These are phyloP conservation scores for Cyberlindnera euphorbiae DNA, from an alignment of 805 yeast species.

Conservation along the genomic window DNA sequence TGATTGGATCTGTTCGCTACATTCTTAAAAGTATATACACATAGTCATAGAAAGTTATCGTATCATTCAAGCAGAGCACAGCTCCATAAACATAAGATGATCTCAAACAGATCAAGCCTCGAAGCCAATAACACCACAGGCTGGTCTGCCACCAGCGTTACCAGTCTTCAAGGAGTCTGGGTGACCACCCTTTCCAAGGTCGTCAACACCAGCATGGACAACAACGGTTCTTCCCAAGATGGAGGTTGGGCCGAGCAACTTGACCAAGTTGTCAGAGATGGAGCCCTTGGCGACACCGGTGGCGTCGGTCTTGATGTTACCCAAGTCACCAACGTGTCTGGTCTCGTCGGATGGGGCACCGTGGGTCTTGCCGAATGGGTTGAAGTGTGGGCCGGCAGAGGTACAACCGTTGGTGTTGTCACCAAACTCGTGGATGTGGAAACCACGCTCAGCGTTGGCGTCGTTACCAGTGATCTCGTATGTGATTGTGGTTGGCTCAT, in stretches of 20 bases:
- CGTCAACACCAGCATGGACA: conserved; percentile 89
- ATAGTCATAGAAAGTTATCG: too few species aligned
- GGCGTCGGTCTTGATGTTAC: conserved; percentile 87
- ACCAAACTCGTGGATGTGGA: conserved; percentile 98
- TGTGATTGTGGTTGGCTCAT: conserved; percentile 77
- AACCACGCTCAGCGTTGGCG: conserved; percentile 86
- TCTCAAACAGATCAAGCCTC: conserved; percentile 14
- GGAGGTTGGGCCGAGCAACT: conserved; percentile 82
- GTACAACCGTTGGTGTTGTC: conserved; percentile 99
- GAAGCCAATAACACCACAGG: conserved; percentile 93
- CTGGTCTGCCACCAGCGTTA: conserved; percentile 97
- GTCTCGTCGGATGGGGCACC: conserved; percentile 84
- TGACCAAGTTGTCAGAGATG: conserved; percentile 69
- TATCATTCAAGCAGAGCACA: too few species aligned
- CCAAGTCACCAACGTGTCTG: conserved; percentile 95
- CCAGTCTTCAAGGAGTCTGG: conserved; percentile 92
- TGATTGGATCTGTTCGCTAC: too few species aligned
- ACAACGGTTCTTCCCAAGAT: conserved; percentile 94
- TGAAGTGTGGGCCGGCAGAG: conserved; percentile 96
- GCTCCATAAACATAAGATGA: too few species aligned
- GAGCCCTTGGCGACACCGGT: conserved; percentile 89
- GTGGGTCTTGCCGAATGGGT: conserved; percentile 84
- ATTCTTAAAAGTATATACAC: too few species aligned
- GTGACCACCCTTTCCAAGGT: conserved; percentile 90
- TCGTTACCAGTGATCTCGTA: conserved; percentile 90